A percentile compares a stretch with the other conserved stretches of the same genome.
Conservation (phyloP, 2,329 filamentous ascomycete species). For the Aspergillus piperis region DNA sequence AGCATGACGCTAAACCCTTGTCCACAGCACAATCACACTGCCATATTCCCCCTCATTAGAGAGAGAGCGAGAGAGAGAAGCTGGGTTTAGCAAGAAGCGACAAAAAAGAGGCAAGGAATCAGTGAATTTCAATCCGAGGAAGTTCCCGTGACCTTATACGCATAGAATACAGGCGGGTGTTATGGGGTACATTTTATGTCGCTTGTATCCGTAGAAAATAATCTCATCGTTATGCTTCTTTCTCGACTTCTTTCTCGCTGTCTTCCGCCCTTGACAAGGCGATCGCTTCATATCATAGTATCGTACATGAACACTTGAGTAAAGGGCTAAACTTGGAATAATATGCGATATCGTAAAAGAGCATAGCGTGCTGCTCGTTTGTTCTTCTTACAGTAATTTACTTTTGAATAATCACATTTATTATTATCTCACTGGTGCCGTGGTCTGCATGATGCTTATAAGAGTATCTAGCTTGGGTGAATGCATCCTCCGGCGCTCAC, state of each 20-base stretch:
- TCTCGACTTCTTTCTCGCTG: neutral
- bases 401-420: too few relatives aligned
- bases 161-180: neutral
- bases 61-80: neutral
- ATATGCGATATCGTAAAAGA: neutral
- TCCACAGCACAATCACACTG: conserved; percentile 2
- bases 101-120: neutral
- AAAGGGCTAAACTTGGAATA: neutral
- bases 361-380: neutral
- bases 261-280: neutral
- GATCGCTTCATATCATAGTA: neutral
- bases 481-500: conserved; percentile 9
- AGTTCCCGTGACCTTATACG: neutral
- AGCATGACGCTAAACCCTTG: conserved; percentile 18
- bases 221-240: neutral
- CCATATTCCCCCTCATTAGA: neutral
- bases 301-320: neutral
- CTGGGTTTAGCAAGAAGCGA: neutral
- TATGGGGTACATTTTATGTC: neutral
- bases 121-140: neutral
- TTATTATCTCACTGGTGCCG: neutral
- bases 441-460: conserved; percentile 7
- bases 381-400: too few relatives aligned
- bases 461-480: neutral
- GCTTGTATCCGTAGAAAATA: neutral